Evolutionary conservation across 305 asterid genomes (phyloP), one percentile per base, ranked within the genome.

Genomic region (Euphrasia arctica): DNA sequence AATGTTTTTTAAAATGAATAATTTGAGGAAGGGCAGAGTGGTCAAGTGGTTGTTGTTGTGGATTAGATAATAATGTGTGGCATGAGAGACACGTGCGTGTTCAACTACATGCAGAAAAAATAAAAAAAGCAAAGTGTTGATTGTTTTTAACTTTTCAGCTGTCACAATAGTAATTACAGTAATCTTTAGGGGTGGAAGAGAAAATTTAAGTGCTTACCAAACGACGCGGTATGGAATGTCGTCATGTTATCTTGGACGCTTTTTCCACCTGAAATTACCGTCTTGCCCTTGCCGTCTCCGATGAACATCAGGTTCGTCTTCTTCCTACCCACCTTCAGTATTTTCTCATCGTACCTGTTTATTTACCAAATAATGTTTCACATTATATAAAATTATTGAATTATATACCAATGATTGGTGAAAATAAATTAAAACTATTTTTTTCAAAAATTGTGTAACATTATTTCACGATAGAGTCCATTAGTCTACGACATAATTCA

Each of bases 241-340:
- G 99, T 94, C 52, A 90, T 48, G 9, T 83, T 73, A 9, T 83
- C 86, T 10, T 65, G 76, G 6, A 90, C 76, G 72, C 89, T 94
- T 59, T 80, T 88, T 0, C 89, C 90, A 8, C 99, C 97, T 0
- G 96, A 56, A 77, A 94, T 94, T 55, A 94, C 88, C 51, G 99
- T 94, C 58, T 73, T 86, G 76, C 95, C 95, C 88, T 85, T 88
- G 1, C 99, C 99, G 27, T 94, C 99, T 13, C 99, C 99, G 0
- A 94, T 75, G 57, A 94, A 79, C 99, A 94, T 94, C 36, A 94
- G 2, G 61, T 94, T 88, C 5, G 89, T 86, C 72, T 90, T 94
- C 75, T 83, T 88, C 77, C 93, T 86, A 41, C 97, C 97, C 12
- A 94, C 84, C 74, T 94, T 94, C 66, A 94, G 66, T 36, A 72